Percentiles rank a stretch among this genome's conserved stretches.
Conservation (phyloP, 83 land plant species). For the Diphasiastrum complanatum region DNA sequence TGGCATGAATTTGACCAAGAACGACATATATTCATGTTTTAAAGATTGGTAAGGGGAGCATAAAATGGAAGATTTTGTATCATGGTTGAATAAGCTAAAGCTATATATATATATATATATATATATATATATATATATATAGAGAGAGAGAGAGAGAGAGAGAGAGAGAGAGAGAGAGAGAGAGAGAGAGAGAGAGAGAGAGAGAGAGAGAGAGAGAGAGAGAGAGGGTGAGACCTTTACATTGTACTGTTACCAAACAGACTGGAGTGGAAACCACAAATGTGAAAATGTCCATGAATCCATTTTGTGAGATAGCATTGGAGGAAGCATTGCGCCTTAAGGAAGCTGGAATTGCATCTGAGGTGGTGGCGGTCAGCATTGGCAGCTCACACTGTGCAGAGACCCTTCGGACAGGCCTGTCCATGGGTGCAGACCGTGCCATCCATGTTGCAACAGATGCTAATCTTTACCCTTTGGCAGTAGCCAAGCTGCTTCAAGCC, state of each 20-base stretch:
- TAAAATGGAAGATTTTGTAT: too few relatives aligned
- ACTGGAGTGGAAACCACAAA: slow-evolving; percentile 79
- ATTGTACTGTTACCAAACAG: slow-evolving; percentile 38
- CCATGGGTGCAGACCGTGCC: slow-evolving; percentile 93
- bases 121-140: too few relatives aligned
- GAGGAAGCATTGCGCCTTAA: slow-evolving; percentile 81
- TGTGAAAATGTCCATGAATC: slow-evolving; percentile 96
- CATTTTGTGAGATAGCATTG: slow-evolving; percentile 85
- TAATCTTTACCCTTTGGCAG: slow-evolving; percentile 51
- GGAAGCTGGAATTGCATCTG: slow-evolving; percentile 65
- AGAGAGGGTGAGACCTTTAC: too few relatives aligned
- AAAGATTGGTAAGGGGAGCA: too few relatives aligned
- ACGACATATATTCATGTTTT: too few relatives aligned
- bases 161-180: too few relatives aligned
- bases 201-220: not conserved
- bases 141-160: too few relatives aligned
- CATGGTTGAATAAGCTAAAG: too few relatives aligned
- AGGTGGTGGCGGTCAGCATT: slow-evolving; percentile 76
- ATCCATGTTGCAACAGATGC: slow-evolving; percentile 53
- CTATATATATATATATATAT: too few relatives aligned
- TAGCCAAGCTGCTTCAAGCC: slow-evolving; percentile 63
- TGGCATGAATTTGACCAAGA: too few relatives aligned
- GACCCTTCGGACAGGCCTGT: slow-evolving; percentile 76
- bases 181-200: not conserved
- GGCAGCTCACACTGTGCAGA: slow-evolving; percentile 69